Conservation (phyloP, 1,284 basidiomycete genomes). For the Butyriboletus appendiculatus region DNA sequence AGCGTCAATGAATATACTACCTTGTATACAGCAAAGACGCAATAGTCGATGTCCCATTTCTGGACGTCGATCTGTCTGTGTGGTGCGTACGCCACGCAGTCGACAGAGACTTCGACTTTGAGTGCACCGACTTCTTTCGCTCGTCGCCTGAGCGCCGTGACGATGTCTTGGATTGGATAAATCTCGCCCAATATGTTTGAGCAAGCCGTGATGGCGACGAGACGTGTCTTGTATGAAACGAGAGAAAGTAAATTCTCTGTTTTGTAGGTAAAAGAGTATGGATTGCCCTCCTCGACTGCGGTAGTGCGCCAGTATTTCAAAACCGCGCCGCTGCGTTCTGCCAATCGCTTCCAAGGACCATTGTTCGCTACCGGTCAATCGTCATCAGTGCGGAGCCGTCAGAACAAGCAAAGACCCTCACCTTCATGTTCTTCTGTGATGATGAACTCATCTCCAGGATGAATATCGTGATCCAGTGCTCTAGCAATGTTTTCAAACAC, state of each 20-base stretch:
- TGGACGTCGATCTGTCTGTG: conserved; percentile 70
- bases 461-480: conserved; percentile 54
- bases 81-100: conserved; percentile 81
- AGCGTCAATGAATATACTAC: conserved; percentile 37
- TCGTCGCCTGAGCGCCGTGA: conserved; percentile 49
- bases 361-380: conserved; percentile 54
- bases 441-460: conserved; percentile 69
- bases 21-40: conserved; percentile 77
- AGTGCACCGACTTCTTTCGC: conserved; percentile 55
- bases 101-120: conserved; percentile 67
- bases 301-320: conserved; percentile 63
- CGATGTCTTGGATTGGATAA: conserved; percentile 59
- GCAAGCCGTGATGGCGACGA: conserved; percentile 74
- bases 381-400: background rate
- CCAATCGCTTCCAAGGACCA: conserved; percentile 79
- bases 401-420: conserved; percentile 28
- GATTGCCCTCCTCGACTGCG: conserved; percentile 53
- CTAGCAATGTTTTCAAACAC: conserved; percentile 65
- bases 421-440: conserved; percentile 79
- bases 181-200: conserved; percentile 77
- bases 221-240: conserved; percentile 63
- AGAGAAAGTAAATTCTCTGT: conserved; percentile 62
- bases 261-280: conserved; percentile 63
- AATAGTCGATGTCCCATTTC: conserved; percentile 76
- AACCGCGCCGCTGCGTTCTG: conserved; percentile 52